These are phyloP conservation scores for Lepidium africanum DNA, from an alignment of 345 rosid species.

Conservation along the genomic window DNA sequence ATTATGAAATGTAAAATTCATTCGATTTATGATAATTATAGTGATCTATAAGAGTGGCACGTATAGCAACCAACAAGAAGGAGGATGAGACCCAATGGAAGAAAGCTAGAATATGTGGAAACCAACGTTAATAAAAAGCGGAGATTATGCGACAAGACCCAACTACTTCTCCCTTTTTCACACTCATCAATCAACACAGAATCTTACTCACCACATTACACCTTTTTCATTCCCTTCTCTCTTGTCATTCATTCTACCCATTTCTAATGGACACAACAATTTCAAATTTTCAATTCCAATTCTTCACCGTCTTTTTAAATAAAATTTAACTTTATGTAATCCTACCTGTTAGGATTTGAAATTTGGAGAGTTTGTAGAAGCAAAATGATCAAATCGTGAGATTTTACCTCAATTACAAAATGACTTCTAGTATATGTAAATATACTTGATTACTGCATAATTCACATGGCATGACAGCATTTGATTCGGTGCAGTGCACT, in stretches of 20 bases:
- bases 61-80: slow-evolving; percentile 6
- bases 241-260: no score
- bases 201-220: slow-evolving; percentile 2
- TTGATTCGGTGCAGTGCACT: slow-evolving; percentile 23
- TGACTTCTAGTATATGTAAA: neutral
- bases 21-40: neutral
- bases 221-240: no score
- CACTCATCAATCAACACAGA: slow-evolving; percentile 22
- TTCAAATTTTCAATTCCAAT: no score
- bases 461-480: slow-evolving; percentile 18
- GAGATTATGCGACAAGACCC: slow-evolving; percentile 27
- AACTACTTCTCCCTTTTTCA: slow-evolving; percentile 22
- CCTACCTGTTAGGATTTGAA: no score
- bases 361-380: no score
- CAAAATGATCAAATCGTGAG: no score
- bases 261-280: no score
- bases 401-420: neutral
- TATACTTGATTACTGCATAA: neutral
- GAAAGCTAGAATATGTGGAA: slow-evolving; percentile 14
- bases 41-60: slow-evolving; percentile 6
- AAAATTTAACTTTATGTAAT: no score
- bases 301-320: no score
- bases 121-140: slow-evolving; percentile 23
- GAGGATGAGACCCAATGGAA: neutral
- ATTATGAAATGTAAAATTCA: neutral